A percentile compares a stretch with the other conserved stretches of the same genome.
phyloP scores from a whole-genome alignment of 768 basidiomycete species.

The Kwoniella mangroviensis region DNA sequence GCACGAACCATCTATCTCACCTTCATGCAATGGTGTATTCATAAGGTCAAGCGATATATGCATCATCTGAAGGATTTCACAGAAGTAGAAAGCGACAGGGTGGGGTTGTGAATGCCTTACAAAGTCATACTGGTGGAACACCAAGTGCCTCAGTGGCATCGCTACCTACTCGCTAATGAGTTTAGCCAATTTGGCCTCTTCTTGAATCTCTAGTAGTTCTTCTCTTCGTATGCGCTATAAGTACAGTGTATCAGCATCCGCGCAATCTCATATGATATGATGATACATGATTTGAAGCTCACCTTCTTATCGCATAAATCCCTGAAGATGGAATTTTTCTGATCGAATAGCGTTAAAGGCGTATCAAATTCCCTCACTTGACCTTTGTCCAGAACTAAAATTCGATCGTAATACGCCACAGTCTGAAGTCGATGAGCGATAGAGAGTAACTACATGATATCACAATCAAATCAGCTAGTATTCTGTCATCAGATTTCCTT shows the following conservation, averaged over 20 bases:
- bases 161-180: background rate
- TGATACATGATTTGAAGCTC: background rate
- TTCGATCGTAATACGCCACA: conserved; percentile 56
- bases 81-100: too few relatives aligned
- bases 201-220: conserved; percentile 10
- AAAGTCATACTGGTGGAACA: too few relatives aligned
- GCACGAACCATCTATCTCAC: background rate
- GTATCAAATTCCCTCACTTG: conserved; percentile 28
- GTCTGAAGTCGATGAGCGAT: conserved; percentile 52
- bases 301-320: conserved; percentile 34
- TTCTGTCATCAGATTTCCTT: too few relatives aligned
- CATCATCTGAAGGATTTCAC: too few relatives aligned
- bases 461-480: background rate
- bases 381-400: conserved; percentile 45
- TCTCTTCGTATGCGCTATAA: conserved; percentile 8
- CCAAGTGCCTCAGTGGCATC: too few relatives aligned
- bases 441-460: conserved; percentile 33
- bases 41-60: background rate
- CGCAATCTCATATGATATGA: too few relatives aligned
- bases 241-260: background rate
- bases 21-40: background rate
- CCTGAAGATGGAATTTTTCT: conserved; percentile 24
- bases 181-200: conserved; percentile 11
- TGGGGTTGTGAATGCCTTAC: too few relatives aligned
- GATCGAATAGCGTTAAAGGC: conserved; percentile 30